Percentiles rank a stretch among this genome's conserved stretches.
Evolutionary conservation across 2,329 filamentous ascomycete genomes (phyloP).

Genomic region (Monosporascus cannonballus): DNA sequence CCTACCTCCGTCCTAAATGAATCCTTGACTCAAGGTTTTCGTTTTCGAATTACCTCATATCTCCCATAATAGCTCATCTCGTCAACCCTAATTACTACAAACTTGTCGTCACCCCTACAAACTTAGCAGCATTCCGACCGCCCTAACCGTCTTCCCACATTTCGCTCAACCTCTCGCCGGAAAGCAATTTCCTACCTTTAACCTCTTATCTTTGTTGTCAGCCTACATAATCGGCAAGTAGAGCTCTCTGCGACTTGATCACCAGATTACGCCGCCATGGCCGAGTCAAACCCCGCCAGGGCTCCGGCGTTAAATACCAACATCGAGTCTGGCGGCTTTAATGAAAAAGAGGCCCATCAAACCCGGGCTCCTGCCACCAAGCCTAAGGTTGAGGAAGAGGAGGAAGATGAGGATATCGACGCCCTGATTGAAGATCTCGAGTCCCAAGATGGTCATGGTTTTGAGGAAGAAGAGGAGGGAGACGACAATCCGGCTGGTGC

Average conservation of each 20-base stretch:
- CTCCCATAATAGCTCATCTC: slow-evolving; percentile 9
- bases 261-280: slow-evolving; percentile 37
- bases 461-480: slow-evolving; percentile 57
- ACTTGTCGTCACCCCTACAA: slow-evolving; percentile 10
- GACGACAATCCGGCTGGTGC: slow-evolving; percentile 44
- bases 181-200: slow-evolving; percentile 4
- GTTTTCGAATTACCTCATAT: slow-evolving; percentile 10
- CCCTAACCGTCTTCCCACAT: slow-evolving; percentile 7
- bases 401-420: slow-evolving; percentile 80
- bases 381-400: slow-evolving; percentile 47
- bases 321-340: slow-evolving; percentile 59
- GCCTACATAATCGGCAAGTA: slow-evolving; percentile 10
- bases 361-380: slow-evolving; percentile 31
- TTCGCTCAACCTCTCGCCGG: slow-evolving; percentile 10
- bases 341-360: slow-evolving; percentile 50
- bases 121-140: slow-evolving; percentile 21
- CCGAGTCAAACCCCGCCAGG: slow-evolving; percentile 45
- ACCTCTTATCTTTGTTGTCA: slow-evolving; percentile 11
- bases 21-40: slow-evolving; percentile 8
- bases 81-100: slow-evolving; percentile 11
- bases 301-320: slow-evolving; percentile 56
- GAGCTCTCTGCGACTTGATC: slow-evolving; percentile 9
- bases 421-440: slow-evolving; percentile 83
- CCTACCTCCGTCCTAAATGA: slow-evolving; percentile 6
- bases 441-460: slow-evolving; percentile 66